Percentiles rank a stretch among this genome's conserved stretches.
These are phyloP conservation scores for Leccinum imitatum DNA, from an alignment of 768 basidiomycete species.

Conservation along the genomic window DNA sequence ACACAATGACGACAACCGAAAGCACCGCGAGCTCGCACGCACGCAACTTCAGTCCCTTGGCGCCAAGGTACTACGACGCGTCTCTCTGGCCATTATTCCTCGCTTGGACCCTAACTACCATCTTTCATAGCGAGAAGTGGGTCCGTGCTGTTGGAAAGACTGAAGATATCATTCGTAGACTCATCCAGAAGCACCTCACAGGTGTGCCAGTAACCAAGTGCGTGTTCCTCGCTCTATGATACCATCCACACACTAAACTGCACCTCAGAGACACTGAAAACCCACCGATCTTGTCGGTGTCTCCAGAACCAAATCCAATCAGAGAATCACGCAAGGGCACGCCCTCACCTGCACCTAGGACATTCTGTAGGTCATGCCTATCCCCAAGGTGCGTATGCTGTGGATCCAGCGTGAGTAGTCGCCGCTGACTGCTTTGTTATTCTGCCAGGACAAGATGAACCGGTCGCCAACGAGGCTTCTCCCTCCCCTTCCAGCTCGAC, in stretches of 20 bases:
- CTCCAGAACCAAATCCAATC: neutral
- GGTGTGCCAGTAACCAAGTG: slow-evolving; percentile 24
- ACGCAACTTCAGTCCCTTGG: slow-evolving; percentile 23
- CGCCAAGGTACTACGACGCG: slow-evolving; percentile 19
- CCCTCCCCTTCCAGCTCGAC: slow-evolving; percentile 8
- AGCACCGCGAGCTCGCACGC: slow-evolving; percentile 21
- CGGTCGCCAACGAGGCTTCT: neutral
- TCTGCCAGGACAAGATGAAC: slow-evolving; percentile 8
- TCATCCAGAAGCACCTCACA: slow-evolving; percentile 26
- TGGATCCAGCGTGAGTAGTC: neutral
- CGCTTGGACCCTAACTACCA: neutral
- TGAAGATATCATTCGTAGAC: slow-evolving; percentile 27
- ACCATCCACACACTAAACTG: neutral
- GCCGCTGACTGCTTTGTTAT: neutral
- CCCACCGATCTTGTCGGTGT: slow-evolving; percentile 6
- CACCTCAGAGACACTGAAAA: slow-evolving; percentile 10
- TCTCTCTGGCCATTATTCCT: neutral
- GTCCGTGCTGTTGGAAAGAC: slow-evolving; percentile 29
- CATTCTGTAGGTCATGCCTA: neutral
- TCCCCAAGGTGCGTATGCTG: slow-evolving; percentile 9
- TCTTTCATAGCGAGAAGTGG: slow-evolving; percentile 21
- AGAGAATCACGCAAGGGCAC: neutral
- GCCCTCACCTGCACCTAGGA: neutral
- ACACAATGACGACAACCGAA: slow-evolving; percentile 14
- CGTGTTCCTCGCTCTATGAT: neutral